These are phyloP conservation scores for Apocynum venetum DNA, from an alignment of 257 asterid genomes.

Conservation along the genomic window DNA sequence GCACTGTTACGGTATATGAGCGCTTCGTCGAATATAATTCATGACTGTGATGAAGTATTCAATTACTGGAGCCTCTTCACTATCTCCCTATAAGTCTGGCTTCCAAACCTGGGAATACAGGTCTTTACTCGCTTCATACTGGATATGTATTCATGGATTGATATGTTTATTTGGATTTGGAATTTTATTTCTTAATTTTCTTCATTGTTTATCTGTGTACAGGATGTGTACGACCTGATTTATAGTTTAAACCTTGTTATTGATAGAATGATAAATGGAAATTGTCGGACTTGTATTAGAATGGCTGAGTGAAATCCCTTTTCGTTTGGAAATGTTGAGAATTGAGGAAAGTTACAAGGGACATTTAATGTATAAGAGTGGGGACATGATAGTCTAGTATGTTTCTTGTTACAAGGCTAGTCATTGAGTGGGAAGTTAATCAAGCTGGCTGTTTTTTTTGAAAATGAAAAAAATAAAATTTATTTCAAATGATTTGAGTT, in stretches of 20 bases:
- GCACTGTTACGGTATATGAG: slow-evolving; percentile 83
- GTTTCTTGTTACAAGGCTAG: neutral
- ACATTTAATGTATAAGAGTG: neutral
- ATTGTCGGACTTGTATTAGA: neutral
- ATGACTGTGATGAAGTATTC: slow-evolving; percentile 97
- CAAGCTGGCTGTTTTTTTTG: neutral
- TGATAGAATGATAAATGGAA: neutral
- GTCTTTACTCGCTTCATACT: slow-evolving; percentile 25
- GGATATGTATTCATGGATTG: neutral
- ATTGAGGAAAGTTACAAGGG: neutral
- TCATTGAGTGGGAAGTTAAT: neutral
- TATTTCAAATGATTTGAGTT: neutral
- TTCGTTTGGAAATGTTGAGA: neutral
- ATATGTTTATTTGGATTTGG: neutral
- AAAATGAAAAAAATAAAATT: no score
- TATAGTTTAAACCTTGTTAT: neutral
- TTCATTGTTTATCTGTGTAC: neutral
- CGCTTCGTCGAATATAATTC: slow-evolving; percentile 87
- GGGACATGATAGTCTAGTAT: neutral
- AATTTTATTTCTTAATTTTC: neutral
- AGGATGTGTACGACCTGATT: neutral
- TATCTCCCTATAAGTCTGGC: slow-evolving; percentile 83
- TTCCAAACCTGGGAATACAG: slow-evolving; percentile 99
- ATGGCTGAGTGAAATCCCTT: neutral
- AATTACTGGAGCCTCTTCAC: slow-evolving; percentile 99